Conservation (phyloP, 768 basidiomycete species). For the Agrocybe praecox region DNA sequence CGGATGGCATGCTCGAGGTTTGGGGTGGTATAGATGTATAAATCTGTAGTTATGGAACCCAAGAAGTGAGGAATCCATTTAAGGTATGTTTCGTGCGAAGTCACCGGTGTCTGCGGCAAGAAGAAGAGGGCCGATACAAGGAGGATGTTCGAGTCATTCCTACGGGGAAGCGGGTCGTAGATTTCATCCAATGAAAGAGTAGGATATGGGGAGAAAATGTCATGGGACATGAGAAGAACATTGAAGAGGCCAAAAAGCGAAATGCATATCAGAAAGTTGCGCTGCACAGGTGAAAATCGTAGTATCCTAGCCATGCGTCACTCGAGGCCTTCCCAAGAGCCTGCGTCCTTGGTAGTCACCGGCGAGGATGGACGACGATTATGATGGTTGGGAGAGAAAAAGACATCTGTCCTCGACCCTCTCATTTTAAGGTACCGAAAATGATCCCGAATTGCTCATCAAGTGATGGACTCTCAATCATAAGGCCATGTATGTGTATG, state of each 20-base stretch:
- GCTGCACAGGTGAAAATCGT: slow-evolving; percentile 7
- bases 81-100: neutral
- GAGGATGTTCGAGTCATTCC: slow-evolving; percentile 29
- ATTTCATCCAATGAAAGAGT: slow-evolving; percentile 6
- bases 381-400: no score
- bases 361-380: no score
- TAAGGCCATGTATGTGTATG: no score
- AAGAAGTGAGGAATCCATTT: slow-evolving; percentile 17
- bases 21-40: slow-evolving; percentile 55
- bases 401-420: no score
- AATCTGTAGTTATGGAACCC: slow-evolving; percentile 42
- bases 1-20: slow-evolving; percentile 35
- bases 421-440: no score
- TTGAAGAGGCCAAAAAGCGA: slow-evolving; percentile 3
- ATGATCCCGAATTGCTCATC: no score
- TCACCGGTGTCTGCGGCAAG: slow-evolving; percentile 19
- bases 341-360: no score
- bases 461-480: no score
- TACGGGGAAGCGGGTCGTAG: neutral
- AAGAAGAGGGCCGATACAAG: slow-evolving; percentile 59
- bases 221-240: slow-evolving; percentile 6
- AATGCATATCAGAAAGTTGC: slow-evolving; percentile 1
- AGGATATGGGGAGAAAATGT: neutral
- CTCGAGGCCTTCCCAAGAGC: no score
- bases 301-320: slow-evolving; percentile 6